Conservation (phyloP, 371 early-diverging fungal genomes). For the Basidiobolus meristosporus region DNA sequence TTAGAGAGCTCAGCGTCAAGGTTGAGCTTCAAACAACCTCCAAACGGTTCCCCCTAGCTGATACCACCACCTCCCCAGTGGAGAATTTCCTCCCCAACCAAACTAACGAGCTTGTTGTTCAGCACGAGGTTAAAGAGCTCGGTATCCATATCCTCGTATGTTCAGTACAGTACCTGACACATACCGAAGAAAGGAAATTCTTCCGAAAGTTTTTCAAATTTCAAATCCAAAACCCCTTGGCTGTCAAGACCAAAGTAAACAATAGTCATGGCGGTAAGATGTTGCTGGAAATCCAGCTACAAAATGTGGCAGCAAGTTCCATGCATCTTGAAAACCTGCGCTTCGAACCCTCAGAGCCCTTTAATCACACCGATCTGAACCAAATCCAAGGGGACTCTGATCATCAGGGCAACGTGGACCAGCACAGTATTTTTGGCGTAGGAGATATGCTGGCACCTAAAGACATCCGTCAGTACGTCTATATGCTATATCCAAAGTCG, state of each 20-base stretch:
- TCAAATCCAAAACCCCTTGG: conserved; percentile 84
- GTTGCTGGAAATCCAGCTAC: conserved; percentile 82
- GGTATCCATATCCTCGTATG: conserved; percentile 84
- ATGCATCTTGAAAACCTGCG: conserved; percentile 78
- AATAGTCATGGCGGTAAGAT: conserved; percentile 44
- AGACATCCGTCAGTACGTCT: conserved; percentile 80
- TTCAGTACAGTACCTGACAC: conserved; percentile 57
- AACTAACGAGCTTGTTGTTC: conserved; percentile 46
- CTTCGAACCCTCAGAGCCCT: conserved; percentile 64
- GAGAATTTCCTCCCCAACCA: conserved; percentile 19
- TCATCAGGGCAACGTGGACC: not conserved
- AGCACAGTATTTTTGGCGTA: conserved; percentile 28
- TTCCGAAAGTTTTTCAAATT: conserved; percentile 88
- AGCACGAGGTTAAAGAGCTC: conserved; percentile 89
- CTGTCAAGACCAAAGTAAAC: conserved; percentile 91
- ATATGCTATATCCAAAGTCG: conserved; percentile 48
- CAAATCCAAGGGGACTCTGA: conserved; percentile 8
- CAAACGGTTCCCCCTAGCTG: conserved; percentile 51
- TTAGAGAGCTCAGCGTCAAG: conserved; percentile 51
- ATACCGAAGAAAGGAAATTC: conserved; percentile 38
- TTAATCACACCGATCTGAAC: conserved; percentile 46
- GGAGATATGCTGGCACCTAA: conserved; percentile 38
- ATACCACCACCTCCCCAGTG: conserved; percentile 22
- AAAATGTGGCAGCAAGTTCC: conserved; percentile 57
- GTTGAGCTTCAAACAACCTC: conserved; percentile 75